A percentile compares a stretch with the other conserved stretches of the same genome.
These are phyloP conservation scores for Arxiozyma slooffiae DNA, from an alignment of 1,139 yeast genomes.

Conservation along the genomic window DNA sequence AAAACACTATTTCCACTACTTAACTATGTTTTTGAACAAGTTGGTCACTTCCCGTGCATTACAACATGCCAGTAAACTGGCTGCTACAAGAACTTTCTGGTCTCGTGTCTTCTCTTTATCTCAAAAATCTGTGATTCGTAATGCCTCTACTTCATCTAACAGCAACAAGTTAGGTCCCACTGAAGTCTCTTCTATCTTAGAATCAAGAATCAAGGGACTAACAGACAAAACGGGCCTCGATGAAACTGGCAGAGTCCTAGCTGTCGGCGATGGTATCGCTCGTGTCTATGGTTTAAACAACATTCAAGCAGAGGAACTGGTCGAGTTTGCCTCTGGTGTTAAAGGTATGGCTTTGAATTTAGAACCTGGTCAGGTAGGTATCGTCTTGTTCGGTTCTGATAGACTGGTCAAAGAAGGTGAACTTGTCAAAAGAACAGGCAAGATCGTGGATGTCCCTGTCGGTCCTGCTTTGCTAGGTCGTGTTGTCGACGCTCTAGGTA, in stretches of 20 bases:
- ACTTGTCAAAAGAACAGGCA: constrained; percentile 98
- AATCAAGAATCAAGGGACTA: constrained; percentile 98
- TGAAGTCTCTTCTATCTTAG: constrained; percentile 97
- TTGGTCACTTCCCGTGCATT: constrained; percentile 57
- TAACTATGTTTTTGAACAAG: background rate
- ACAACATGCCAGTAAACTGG: constrained; percentile 45
- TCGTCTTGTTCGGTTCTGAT: constrained; percentile 99
- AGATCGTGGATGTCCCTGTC: constrained; percentile 98
- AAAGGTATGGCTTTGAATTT: constrained; percentile 99
- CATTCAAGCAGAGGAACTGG: constrained; percentile 99
- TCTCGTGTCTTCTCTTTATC: background rate
- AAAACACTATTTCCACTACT: background rate
- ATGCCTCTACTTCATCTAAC: constrained; percentile 54
- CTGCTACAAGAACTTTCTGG: constrained; percentile 27
- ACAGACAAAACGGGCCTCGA: constrained; percentile 95
- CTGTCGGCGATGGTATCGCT: constrained; percentile 99
- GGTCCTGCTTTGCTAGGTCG: constrained; percentile 98
- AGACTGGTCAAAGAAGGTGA: constrained; percentile 98
- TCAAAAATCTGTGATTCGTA: background rate
- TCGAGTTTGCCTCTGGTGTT: constrained; percentile 98
- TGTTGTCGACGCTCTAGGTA: constrained; percentile 98
- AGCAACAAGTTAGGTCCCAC: constrained; percentile 98
- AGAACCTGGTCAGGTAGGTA: constrained; percentile 99
- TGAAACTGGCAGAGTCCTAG: constrained; percentile 98
- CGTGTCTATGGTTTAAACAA: constrained; percentile 99